Evolutionary conservation across 371 early-diverging fungal species (phyloP), one percentile per base, ranked within the genome.

Genomic region (Coemansia sp.): DNA sequence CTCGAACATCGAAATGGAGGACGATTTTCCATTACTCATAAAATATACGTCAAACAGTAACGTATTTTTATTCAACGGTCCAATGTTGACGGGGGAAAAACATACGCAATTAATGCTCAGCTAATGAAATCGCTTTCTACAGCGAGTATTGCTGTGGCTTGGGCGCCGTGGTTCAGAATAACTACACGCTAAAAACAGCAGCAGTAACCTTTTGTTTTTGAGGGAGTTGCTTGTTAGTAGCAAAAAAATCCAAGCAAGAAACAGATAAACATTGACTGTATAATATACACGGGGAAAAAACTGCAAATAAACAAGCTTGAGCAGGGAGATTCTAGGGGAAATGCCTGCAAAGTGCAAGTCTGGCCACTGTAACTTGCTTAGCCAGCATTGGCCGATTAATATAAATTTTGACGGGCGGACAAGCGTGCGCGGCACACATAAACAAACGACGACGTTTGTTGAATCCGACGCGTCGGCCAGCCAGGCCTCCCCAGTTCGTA

Each of bases 171-270:
- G 20, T 20, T 20, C 16, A 16, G 45, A 45, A 20, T 45, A n/a
- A 45, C 16, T 45, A 45, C 45, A 20, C n/a, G 16, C 45, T 16
- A 45, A n/a, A 45, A 45, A 45, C 45, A 45, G 45, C 16, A 45
- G 20, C 20, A 20, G 20, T 20, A 45, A n/a, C 16, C 8, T 8
- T 16, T 16, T 45, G 45, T n/a, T 45, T 43, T 45, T 45, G 16
- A 20, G 45, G 45, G 16, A 16, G 20, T 20, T 20, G 20, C 20
- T 20, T 20, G 20, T 20, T 20, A 20, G 20, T 20, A 20, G 20
- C 20, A 20, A 20, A 20, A 20, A 20, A 20, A 20, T 20, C 20
- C 20, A 20, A 20, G 20, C 20, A 20, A 20, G 20, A 20, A 20
- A 20, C 20, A 20, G 20, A 20, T 20, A 20, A 20, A 20, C 20